These are phyloP conservation scores for Cutaneotrichosporon mucoides DNA, from an alignment of 1,284 basidiomycete species.

Conservation along the genomic window DNA sequence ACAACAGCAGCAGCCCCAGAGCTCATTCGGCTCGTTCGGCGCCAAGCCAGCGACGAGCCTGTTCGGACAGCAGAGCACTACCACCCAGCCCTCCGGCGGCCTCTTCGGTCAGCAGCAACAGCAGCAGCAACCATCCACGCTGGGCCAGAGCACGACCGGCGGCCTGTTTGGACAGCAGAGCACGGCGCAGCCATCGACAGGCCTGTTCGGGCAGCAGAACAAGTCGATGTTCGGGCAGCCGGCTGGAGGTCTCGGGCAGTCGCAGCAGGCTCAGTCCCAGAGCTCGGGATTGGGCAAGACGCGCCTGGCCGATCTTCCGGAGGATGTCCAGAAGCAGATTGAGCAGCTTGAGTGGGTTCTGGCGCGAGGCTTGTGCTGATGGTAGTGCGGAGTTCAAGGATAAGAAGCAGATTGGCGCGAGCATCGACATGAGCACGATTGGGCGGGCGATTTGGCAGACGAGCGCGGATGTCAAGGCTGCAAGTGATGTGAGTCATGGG, in stretches of 20 bases:
- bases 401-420: conserved; percentile 32
- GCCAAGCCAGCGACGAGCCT: conserved; percentile 7
- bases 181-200: conserved; percentile 1
- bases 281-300: conserved; percentile 32
- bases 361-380: conserved; percentile 2
- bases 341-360: conserved; percentile 41
- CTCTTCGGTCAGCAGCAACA: conserved; percentile 11
- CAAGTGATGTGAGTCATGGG: conserved; percentile 29
- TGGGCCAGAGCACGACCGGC: background rate
- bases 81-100: background rate
- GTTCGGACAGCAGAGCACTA: conserved; percentile 8
- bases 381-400: conserved; percentile 32
- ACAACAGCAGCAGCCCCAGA: conserved; percentile 3
- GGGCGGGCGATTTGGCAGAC: conserved; percentile 44
- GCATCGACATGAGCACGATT: conserved; percentile 29
- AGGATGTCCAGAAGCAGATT: conserved; percentile 34
- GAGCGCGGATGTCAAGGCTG: conserved; percentile 34
- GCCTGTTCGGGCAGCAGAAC: conserved; percentile 5
- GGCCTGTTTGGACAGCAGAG: conserved; percentile 16
- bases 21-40: background rate
- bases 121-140: background rate
- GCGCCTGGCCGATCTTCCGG: conserved; percentile 42
- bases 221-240: background rate
- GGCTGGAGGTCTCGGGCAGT: background rate
- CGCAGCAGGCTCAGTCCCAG: conserved; percentile 7